Conservation (phyloP, 495 filamentous ascomycete species). For the Tricharina praecox region DNA sequence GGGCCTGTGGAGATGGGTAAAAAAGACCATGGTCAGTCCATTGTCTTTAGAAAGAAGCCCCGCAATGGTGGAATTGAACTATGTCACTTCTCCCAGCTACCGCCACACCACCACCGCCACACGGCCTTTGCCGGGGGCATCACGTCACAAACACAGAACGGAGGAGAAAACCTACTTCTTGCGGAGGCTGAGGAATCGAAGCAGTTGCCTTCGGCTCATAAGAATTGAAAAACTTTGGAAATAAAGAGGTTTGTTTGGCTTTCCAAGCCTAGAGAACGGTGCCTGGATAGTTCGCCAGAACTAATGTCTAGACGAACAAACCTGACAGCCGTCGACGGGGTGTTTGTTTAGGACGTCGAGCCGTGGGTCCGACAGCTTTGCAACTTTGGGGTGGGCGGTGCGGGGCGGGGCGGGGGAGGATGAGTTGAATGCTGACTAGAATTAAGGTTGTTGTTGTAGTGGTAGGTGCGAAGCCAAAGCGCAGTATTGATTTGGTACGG, state of each 20-base stretch:
- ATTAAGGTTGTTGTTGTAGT: too few relatives aligned
- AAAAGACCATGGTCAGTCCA: slow-evolving; percentile 1
- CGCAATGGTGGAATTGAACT: too few relatives aligned
- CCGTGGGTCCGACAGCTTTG: slow-evolving; percentile 11
- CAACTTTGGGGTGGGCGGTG: neutral
- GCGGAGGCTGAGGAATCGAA: slow-evolving; percentile 89
- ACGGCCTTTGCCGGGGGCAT: neutral
- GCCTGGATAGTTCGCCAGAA: slow-evolving; percentile 26
- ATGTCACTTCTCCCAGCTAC: too few relatives aligned
- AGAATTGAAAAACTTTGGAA: slow-evolving; percentile 32
- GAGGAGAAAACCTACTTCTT: slow-evolving; percentile 64
- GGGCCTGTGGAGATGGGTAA: slow-evolving; percentile 41
- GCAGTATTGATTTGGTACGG: too few relatives aligned
- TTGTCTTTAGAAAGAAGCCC: neutral
- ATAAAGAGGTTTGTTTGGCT: slow-evolving; percentile 19
- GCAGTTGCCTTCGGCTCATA: slow-evolving; percentile 85
- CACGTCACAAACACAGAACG: too few relatives aligned
- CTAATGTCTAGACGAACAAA: slow-evolving; percentile 24
- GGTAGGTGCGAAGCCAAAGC: too few relatives aligned
- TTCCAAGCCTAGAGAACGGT: slow-evolving; percentile 25
- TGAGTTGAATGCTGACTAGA: too few relatives aligned
- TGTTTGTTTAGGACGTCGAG: slow-evolving; percentile 2
- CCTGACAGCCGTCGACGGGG: slow-evolving; percentile 10
- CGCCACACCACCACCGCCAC: neutral
- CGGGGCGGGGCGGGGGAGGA: neutral